phyloP scores from a whole-genome alignment of 495 filamentous ascomycete species.

The Talaromyces nanjingensis region DNA sequence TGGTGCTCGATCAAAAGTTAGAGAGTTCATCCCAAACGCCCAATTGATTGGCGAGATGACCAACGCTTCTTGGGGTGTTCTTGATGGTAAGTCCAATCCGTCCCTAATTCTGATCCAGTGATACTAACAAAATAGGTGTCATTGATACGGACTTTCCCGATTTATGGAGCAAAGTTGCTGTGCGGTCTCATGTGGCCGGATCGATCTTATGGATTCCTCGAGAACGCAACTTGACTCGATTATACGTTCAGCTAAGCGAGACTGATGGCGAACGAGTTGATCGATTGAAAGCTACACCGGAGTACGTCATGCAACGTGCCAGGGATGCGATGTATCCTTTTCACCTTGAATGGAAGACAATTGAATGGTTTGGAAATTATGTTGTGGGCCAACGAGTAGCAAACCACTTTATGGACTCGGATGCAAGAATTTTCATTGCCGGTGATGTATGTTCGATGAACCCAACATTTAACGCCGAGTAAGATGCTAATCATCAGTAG shows the following conservation, averaged over 20 bases:
- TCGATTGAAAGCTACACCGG: slow-evolving; percentile 49
- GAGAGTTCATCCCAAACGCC: slow-evolving; percentile 45
- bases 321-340: slow-evolving; percentile 56
- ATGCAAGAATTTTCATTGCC: slow-evolving; percentile 56
- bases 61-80: slow-evolving; percentile 52
- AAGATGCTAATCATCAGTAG: not conserved
- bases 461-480: no score
- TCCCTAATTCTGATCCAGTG: no score
- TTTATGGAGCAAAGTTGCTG: slow-evolving; percentile 56
- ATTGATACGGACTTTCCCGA: slow-evolving; percentile 62
- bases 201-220: slow-evolving; percentile 58
- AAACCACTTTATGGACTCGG: slow-evolving; percentile 51
- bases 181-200: slow-evolving; percentile 54
- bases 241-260: slow-evolving; percentile 61
- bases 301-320: slow-evolving; percentile 51
- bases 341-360: slow-evolving; percentile 41
- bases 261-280: slow-evolving; percentile 24
- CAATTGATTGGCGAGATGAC: slow-evolving; percentile 50
- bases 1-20: slow-evolving; percentile 54
- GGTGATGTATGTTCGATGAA: slow-evolving; percentile 39
- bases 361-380: slow-evolving; percentile 54
- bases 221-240: slow-evolving; percentile 54
- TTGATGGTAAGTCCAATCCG: slow-evolving; percentile 29
- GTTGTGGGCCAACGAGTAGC: slow-evolving; percentile 71
- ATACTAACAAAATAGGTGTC: slow-evolving; percentile 20